These are phyloP conservation scores for Colletotrichum orbiculare DNA, from an alignment of 2,329 filamentous ascomycete species.

Conservation along the genomic window DNA sequence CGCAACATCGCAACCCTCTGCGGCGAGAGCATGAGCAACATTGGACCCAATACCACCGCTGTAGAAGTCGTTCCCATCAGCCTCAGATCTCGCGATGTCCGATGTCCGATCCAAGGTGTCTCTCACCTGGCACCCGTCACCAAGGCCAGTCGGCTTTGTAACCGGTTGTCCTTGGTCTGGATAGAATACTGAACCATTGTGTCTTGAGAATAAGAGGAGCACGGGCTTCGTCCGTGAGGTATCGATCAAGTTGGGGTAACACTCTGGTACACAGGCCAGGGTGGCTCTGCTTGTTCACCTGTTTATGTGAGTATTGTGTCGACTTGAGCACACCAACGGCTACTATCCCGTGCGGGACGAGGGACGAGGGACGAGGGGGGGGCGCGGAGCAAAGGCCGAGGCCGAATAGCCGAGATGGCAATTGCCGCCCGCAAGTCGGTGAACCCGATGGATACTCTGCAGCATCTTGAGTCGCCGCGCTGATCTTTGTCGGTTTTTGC, in stretches of 20 bases:
- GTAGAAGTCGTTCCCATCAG: neutral
- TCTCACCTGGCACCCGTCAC: conserved; percentile 47
- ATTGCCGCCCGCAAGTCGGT: conserved; percentile 30
- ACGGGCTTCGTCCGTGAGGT: conserved; percentile 16
- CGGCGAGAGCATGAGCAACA: conserved; percentile 45
- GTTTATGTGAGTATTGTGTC: conserved; percentile 1
- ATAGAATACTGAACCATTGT: conserved; percentile 37
- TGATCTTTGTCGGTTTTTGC: neutral
- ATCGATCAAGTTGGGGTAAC: neutral
- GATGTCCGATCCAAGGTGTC: too few relatives aligned
- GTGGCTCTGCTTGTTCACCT: neutral
- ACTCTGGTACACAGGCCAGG: neutral
- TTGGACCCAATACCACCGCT: conserved; percentile 51
- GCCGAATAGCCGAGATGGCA: conserved; percentile 31
- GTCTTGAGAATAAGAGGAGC: neutral
- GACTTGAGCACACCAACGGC: neutral
- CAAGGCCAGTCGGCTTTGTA: conserved; percentile 45
- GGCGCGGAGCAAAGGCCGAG: conserved; percentile 17
- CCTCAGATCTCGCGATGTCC: too few relatives aligned
- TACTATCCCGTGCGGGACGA: neutral
- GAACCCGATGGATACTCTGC: conserved; percentile 2
- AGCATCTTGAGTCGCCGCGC: conserved; percentile 10
- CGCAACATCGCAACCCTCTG: conserved; percentile 49
- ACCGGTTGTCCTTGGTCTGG: conserved; percentile 40
- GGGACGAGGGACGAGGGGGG: neutral